These are phyloP conservation scores for Venturiaceae sp. DNA, from an alignment of 2,329 filamentous ascomycete genomes.

Conservation along the genomic window DNA sequence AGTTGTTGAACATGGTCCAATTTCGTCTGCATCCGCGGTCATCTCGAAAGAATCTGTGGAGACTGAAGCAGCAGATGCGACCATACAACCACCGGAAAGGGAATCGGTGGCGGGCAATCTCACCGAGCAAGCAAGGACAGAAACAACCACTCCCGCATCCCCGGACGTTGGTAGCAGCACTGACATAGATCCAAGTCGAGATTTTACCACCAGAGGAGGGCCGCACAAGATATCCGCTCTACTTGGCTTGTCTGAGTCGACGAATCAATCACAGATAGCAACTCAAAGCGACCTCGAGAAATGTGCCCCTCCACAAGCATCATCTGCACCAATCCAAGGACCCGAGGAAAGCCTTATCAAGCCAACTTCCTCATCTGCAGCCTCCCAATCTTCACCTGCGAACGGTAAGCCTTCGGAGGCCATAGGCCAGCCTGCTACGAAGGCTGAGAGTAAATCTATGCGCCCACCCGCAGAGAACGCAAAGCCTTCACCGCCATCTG, in stretches of 20 bases:
- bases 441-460: neutral
- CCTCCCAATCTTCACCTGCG: neutral
- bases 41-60: neutral
- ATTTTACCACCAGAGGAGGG: neutral
- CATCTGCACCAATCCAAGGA: neutral
- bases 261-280: neutral
- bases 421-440: neutral
- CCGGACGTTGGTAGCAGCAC: neutral
- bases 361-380: neutral
- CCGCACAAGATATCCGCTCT: neutral
- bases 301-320: neutral
- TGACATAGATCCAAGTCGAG: neutral
- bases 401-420: neutral
- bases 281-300: neutral
- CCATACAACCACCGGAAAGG: neutral
- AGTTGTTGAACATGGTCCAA: neutral
- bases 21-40: neutral
- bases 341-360: neutral
- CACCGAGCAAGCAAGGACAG: neutral
- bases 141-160: neutral
- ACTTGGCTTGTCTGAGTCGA: neutral
- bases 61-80: neutral
- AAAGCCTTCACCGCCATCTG: slow-evolving; percentile 4
- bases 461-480: neutral
- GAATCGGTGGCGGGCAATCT: neutral